Evolutionary conservation across 169 alveolate species (phyloP).

Genomic region (Plasmodium blacklocki): DNA sequence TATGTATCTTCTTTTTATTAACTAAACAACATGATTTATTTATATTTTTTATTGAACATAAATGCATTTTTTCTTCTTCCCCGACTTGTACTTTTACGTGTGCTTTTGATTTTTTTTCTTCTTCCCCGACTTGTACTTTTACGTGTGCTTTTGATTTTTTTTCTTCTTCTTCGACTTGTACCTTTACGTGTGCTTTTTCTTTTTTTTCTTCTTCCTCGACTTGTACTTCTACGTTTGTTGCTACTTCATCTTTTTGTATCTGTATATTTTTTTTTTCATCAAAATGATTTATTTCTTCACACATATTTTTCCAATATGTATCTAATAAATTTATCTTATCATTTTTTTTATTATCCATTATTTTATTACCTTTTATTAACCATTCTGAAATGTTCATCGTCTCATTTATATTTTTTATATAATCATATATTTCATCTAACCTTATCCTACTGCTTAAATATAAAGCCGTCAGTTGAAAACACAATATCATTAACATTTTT

Average conservation of each 20-base stretch:
- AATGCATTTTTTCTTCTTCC: neutral
- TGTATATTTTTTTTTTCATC: neutral
- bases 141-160: neutral
- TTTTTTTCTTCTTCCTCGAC: neutral
- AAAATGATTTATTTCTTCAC: neutral
- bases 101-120: neutral
- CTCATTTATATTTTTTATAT: neutral
- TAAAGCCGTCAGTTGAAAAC: slow-evolving; percentile 19
- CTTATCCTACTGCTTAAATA: slow-evolving; percentile 11
- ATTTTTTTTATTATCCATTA: neutral
- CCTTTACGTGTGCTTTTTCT: neutral
- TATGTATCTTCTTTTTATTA: slow-evolving; percentile 8
- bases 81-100: neutral
- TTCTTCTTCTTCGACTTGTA: neutral
- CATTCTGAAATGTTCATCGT: neutral
- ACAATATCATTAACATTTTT: slow-evolving; percentile 43
- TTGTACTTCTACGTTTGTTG: no score
- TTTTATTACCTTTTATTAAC: neutral
- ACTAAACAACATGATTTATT: neutral
- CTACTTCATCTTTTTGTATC: neutral
- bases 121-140: neutral
- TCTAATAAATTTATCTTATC: neutral
- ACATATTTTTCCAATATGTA: neutral
- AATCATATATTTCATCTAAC: slow-evolving; percentile 8
- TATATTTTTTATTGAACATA: neutral